Evolutionary conservation across 257 asterid genomes (phyloP), one percentile per base, ranked within the genome.

Genomic region (Oldenlandia corymbosa): DNA sequence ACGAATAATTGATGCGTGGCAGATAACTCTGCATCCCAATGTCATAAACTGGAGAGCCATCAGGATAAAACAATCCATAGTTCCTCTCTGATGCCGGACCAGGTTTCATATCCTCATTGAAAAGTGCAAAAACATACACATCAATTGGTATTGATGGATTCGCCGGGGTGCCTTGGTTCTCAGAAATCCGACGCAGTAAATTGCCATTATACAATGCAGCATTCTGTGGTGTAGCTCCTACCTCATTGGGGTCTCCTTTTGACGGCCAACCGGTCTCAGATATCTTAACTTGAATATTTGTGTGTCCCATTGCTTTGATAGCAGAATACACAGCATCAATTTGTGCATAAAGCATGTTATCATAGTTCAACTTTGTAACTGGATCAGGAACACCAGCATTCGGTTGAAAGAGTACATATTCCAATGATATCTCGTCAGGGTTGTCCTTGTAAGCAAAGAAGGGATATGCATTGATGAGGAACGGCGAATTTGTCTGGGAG

Each of bases 231-330:
- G 94, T 79, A 1, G 99, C 99, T 61, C 99, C 99, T 1, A 72
- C 64, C 78, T 92, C 99, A 28, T 69, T 27, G 0, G 72, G 59
- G 11, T 85, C 99, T 32, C 99, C 99, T 57, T 79, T 87, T 1
- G 97, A 84, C 0, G 97, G 99, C 99, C 99, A 92, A 0, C 99
- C 99, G 0, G 99, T 93, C 68, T 93, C 99, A 0, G 99, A 93
- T 30, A 93, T 84, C 53, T 81, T 72, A 14, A 93, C 85, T 45
- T 58, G 72, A 39, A 89, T 43, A 47, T 88, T 80, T 0, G 76
- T 62, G 32, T 72, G 80, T 3, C 97, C 99, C 66, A 85, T 11
- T 10, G 81, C 84, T 45, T 50, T 69, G 10, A 93, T 84, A 4
- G 99, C 97, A 0, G 80, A 48, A 56, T 87, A 78, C 52, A 90